A percentile compares a stretch with the other conserved stretches of the same genome.
Evolutionary conservation across 805 yeast genomes (phyloP).

Genomic region (Saccharomycopsis sp.): DNA sequence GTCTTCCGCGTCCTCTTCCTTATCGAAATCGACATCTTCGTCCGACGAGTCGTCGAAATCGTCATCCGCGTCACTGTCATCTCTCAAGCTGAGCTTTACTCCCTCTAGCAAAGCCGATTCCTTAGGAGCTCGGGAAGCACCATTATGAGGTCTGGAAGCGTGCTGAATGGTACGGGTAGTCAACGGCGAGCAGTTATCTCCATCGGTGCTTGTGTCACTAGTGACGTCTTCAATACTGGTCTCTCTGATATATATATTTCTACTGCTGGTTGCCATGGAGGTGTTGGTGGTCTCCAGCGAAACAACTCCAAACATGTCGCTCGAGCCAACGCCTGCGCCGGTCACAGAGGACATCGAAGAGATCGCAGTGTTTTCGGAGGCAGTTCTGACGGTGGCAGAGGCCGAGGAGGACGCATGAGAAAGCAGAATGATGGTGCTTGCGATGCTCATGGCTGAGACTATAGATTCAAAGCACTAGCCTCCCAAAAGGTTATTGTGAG

Average conservation of each 20-base stretch:
- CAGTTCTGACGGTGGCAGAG: neutral
- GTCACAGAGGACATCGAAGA: neutral
- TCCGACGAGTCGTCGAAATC: conserved; percentile 35
- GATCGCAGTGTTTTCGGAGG: neutral
- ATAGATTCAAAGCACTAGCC: too few species aligned
- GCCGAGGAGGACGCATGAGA: neutral
- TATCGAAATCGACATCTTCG: conserved; percentile 32
- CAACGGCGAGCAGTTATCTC: neutral
- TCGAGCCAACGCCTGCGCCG: neutral
- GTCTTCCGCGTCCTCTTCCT: conserved; percentile 83
- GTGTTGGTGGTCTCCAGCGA: neutral
- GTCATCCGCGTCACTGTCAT: conserved; percentile 16
- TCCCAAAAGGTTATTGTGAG: too few species aligned
- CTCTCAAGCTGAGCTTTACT: neutral
- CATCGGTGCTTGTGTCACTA: neutral
- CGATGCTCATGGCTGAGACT: neutral
- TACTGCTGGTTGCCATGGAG: neutral
- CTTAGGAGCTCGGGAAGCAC: neutral
- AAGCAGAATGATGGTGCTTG: neutral
- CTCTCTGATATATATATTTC: neutral
- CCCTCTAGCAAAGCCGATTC: neutral
- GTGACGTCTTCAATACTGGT: neutral
- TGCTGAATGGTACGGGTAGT: neutral
- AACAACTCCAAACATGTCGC: neutral
- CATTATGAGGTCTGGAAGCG: neutral